A percentile compares a stretch with the other conserved stretches of the same genome.
These are phyloP conservation scores for Cyberlindnera mississippiensis DNA, from an alignment of 805 yeast species.

Conservation along the genomic window DNA sequence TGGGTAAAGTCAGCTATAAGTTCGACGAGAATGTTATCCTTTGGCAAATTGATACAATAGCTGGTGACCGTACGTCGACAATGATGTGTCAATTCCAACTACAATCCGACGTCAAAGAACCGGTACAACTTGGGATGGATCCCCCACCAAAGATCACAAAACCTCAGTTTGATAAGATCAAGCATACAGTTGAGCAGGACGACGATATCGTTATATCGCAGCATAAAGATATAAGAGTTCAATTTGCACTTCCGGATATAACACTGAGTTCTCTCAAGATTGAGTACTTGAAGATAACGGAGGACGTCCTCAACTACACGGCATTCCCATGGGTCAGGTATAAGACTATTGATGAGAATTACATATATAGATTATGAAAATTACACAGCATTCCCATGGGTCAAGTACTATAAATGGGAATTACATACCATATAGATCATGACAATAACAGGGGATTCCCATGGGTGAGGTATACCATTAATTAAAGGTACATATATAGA, in stretches of 20 bases:
- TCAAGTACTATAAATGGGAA: too few species aligned
- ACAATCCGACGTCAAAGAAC: too few species aligned
- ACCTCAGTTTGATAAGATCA: conserved; percentile 24
- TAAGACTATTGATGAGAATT: conserved; percentile 38
- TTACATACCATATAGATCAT: too few species aligned
- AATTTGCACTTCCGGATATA: conserved; percentile 60
- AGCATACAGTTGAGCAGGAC: conserved; percentile 15
- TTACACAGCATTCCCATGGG: too few species aligned
- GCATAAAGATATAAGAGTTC: conserved; percentile 39
- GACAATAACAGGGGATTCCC: conserved; percentile 68
- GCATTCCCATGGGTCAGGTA: conserved; percentile 81
- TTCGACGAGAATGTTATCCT: conserved; percentile 64
- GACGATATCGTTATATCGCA: conserved; percentile 4
- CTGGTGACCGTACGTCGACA: conserved; percentile 51
- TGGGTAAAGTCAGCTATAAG: conserved; percentile 68
- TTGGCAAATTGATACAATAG: conserved; percentile 68
- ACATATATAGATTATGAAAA: conserved; percentile 24
- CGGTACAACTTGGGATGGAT: conserved; percentile 23
- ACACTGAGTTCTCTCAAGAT: conserved; percentile 65
- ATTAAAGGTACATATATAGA: conserved; percentile 27
- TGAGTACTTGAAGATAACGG: conserved; percentile 63
- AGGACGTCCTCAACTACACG: conserved; percentile 51
- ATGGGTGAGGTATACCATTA: conserved; percentile 63
- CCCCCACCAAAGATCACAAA: conserved; percentile 24
- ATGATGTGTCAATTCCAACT: conserved; percentile 56